Percentiles rank a stretch among this genome's conserved stretches.
These are phyloP conservation scores for Copromyces sp. DNA, from an alignment of 495 filamentous ascomycete genomes.

Conservation along the genomic window DNA sequence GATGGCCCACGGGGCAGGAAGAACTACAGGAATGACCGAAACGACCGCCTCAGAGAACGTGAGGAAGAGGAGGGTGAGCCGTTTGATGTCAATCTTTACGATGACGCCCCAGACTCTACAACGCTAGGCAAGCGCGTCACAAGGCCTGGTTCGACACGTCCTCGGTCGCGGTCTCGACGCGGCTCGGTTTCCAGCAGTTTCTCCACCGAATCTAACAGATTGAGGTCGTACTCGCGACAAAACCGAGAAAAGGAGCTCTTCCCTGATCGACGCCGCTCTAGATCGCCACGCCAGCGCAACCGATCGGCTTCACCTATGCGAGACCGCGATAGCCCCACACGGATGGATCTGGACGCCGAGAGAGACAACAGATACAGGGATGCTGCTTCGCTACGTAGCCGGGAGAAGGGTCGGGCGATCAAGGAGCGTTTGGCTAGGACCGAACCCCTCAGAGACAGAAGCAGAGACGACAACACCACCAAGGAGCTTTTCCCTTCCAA, in stretches of 20 bases:
- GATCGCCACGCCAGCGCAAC: slow-evolving; percentile 43
- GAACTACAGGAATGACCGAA: slow-evolving; percentile 42
- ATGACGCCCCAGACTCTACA: slow-evolving; percentile 43
- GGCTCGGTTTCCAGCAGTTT: slow-evolving; percentile 28
- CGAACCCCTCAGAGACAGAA: not conserved
- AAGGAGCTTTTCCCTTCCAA: slow-evolving; percentile 66
- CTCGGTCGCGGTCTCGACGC: slow-evolving; percentile 14
- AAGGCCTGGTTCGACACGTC: not conserved
- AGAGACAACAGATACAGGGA: slow-evolving; percentile 12
- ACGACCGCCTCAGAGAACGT: slow-evolving; percentile 44
- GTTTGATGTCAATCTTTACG: slow-evolving; percentile 70
- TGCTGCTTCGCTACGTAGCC: slow-evolving; percentile 26
- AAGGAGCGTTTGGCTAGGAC: slow-evolving; percentile 29
- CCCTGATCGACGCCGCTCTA: slow-evolving; percentile 23
- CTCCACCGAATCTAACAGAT: slow-evolving; percentile 14
- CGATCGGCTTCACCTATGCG: slow-evolving; percentile 61
- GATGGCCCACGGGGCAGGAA: slow-evolving; percentile 27
- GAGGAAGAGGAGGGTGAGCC: slow-evolving; percentile 39
- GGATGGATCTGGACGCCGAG: slow-evolving; percentile 31
- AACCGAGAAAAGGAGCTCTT: slow-evolving; percentile 45
- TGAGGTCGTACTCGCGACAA: slow-evolving; percentile 15
- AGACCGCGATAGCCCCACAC: slow-evolving; percentile 48
- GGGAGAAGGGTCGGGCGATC: slow-evolving; percentile 35
- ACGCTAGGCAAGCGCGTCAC: slow-evolving; percentile 24
- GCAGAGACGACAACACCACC: slow-evolving; percentile 14